A percentile compares a stretch with the other conserved stretches of the same genome.
These are phyloP conservation scores for Nannochloris sp. DNA, from an alignment of 139 green algal genomes.

Conservation along the genomic window DNA sequence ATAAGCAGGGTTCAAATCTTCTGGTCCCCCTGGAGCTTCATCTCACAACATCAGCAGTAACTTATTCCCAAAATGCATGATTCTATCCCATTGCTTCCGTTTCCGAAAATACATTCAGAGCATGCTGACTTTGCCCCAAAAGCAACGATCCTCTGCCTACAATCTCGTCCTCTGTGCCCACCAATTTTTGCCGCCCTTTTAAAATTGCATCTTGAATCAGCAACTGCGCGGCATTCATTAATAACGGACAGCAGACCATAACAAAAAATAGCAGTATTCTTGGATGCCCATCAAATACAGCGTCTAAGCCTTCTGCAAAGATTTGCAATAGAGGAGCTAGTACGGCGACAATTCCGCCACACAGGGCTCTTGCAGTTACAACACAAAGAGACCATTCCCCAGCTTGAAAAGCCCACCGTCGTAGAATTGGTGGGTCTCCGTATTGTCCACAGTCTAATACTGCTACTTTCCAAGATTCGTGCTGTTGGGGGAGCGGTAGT, in stretches of 20 bases:
- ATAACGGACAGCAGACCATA: conserved; percentile 50
- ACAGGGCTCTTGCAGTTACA: conserved; percentile 17
- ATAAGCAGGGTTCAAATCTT: no score
- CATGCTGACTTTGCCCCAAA: no score
- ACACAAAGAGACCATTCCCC: conserved; percentile 40
- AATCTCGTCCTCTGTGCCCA: no score
- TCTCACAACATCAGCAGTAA: no score
- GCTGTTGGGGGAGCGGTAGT: no score
- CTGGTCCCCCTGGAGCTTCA: no score
- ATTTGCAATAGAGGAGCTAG: neutral
- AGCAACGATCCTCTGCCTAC: no score
- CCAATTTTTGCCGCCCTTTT: neutral
- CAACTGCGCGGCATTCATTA: conserved; percentile 50
- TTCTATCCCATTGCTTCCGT: no score
- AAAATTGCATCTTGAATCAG: conserved; percentile 7
- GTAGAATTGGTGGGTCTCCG: conserved; percentile 27
- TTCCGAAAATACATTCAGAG: no score
- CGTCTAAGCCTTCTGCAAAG: conserved; percentile 26
- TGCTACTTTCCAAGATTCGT: no score
- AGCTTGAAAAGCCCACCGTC: conserved; percentile 35
- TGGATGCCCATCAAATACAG: conserved; percentile 33
- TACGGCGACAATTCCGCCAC: conserved; percentile 22
- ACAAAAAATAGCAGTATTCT: conserved; percentile 37
- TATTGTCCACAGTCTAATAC: conserved; percentile 59
- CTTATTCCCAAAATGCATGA: no score